Evolutionary conservation across 495 filamentous ascomycete species (phyloP).

Genomic region (Podospora fimiseda): DNA sequence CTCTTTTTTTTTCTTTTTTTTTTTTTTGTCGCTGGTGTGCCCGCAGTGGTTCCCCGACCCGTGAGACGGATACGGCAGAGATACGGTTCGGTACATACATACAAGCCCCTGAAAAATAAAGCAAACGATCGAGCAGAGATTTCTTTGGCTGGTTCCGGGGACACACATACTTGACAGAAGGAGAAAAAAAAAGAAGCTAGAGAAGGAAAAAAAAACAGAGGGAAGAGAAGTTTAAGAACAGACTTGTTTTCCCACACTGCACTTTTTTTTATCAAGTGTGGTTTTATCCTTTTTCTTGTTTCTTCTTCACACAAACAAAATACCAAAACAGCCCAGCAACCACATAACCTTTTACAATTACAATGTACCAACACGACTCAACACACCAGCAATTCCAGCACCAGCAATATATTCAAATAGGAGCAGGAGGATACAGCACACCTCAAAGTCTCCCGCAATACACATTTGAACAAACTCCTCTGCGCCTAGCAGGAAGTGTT

Average conservation of each 20-base stretch:
- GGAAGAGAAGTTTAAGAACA: conserved; percentile 11
- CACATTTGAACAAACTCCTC: conserved; percentile 37
- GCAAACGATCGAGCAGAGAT: too few species aligned
- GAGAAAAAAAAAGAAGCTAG: too few species aligned
- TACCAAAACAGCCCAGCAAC: too few species aligned
- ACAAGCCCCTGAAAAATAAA: too few species aligned
- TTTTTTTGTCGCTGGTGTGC: conserved; percentile 5
- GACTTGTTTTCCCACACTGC: conserved; percentile 2
- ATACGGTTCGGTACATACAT: conserved; percentile 14
- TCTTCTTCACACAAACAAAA: background rate
- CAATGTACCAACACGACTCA: background rate
- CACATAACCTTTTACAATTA: background rate
- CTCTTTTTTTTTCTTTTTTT: background rate
- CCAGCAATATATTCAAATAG: background rate
- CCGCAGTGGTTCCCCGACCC: conserved; percentile 11
- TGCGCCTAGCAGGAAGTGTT: conserved; percentile 24
- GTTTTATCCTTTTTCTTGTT: conserved; percentile 1
- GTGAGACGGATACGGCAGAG: conserved; percentile 9
- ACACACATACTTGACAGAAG: conserved; percentile 7
- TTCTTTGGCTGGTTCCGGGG: too few species aligned
- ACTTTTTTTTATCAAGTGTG: background rate
- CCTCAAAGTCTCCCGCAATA: conserved; percentile 37
- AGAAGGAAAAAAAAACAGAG: conserved; percentile 1
- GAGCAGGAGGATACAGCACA: conserved; percentile 26
- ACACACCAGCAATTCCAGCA: too few species aligned